Evolutionary conservation across 208 protist genomes (phyloP).

Genomic region (Vickermania ingenoplastis): DNA sequence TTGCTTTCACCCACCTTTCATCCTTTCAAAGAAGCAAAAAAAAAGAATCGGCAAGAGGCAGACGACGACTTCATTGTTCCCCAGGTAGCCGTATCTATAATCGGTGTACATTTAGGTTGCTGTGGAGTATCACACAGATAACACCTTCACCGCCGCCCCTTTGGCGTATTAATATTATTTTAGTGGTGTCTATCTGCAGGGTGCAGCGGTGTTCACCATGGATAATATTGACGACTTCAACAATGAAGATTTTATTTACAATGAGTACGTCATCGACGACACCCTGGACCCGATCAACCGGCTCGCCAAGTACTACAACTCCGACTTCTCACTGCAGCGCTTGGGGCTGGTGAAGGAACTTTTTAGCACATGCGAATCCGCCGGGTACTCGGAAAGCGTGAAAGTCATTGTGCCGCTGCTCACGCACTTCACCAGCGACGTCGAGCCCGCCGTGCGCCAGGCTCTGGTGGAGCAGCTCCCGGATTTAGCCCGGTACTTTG

Average conservation of each 20-base stretch:
- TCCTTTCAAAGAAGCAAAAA: too few relatives aligned
- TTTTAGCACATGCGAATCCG: constrained; percentile 64
- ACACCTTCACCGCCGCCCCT: too few relatives aligned
- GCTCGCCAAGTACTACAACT: constrained; percentile 80
- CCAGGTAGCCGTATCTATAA: too few relatives aligned
- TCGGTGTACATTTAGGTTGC: too few relatives aligned
- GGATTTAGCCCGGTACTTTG: constrained; percentile 63
- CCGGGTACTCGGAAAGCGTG: constrained; percentile 76
- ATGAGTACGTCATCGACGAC: constrained; percentile 91
- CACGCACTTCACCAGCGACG: constrained; percentile 75
- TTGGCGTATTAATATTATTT: too few relatives aligned
- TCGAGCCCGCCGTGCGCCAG: constrained; percentile 87
- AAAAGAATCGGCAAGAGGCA: too few relatives aligned
- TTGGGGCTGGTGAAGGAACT: constrained; percentile 82
- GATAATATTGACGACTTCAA: constrained; percentile 1
- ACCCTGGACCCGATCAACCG: constrained; percentile 79
- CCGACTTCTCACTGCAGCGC: constrained; percentile 86
- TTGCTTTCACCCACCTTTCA: too few relatives aligned
- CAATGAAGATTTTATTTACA: constrained; percentile 90
- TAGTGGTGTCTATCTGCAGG: too few relatives aligned
- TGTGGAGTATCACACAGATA: too few relatives aligned
- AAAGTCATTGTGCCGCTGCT: constrained; percentile 80
- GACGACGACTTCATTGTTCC: too few relatives aligned
- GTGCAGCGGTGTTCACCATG: background rate
- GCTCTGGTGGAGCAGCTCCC: constrained; percentile 87